Evolutionary conservation across 768 basidiomycete species (phyloP), one percentile per base, ranked within the genome.

Genomic region (Termitomyces sp.): DNA sequence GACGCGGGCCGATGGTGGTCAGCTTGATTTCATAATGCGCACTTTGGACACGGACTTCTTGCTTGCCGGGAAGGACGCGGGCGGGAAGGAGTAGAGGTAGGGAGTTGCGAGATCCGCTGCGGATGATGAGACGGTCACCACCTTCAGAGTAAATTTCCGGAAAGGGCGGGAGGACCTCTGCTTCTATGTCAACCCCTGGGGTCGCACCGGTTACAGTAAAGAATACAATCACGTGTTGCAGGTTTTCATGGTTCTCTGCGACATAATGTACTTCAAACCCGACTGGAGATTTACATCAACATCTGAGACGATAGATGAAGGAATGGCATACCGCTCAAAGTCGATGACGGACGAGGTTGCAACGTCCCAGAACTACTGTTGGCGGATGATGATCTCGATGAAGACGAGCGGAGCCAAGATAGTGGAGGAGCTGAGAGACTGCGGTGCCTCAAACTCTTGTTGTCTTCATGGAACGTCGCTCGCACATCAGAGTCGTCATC

Each of bases 161-260:
- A 55, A 75, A 75, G 16, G 80, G 74, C 0, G 82, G 78, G 5
- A 86, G 70, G 13, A 91, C 85, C 63, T 91, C 88, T 0, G 89
- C 87, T 65, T 83, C 84, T 22, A 88, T 71, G 54, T 85, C 82
- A 12, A 76, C 70, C 2, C 80, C 80, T 4, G 80, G 73, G 1
- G 74, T 76, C 4, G 76, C 67, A 3, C 82, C 81, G 2, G 77
- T 76, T 34, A 86, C 74, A 22, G 82, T 81, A 54, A 95, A 75
- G 68, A 93, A 89, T 24, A 93, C 82, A 37, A 93, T 76, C 33
- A 96, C 80, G 51, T 88, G 88, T 24, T 86, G 85, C 4, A 98
- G 81, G 58, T 86, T 91, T 68, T 95, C 91, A 67, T 95, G 93
- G 66, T 92, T 83, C 71, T 97, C 95, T 27, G 82, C 81, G 36